phyloP scores from a whole-genome alignment of 257 asterid genomes.

The Solanum pennellii region DNA sequence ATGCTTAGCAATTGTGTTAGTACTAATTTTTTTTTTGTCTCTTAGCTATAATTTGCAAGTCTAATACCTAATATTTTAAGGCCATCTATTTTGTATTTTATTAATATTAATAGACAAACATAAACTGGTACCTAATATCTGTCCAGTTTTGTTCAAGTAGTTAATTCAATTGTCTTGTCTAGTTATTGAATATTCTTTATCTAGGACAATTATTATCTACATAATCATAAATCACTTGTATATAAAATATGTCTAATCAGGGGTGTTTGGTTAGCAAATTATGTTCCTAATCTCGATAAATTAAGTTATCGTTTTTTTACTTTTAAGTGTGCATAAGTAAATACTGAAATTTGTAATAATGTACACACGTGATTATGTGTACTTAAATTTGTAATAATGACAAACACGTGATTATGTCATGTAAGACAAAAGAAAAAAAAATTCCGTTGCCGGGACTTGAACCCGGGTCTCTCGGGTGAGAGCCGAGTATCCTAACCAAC shows the following conservation, averaged over 20 bases:
- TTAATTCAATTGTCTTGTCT: background rate
- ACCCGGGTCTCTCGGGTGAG: constrained; percentile 99
- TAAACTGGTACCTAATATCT: background rate
- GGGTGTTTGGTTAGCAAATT: background rate
- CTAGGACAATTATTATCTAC: background rate
- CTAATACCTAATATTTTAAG: background rate
- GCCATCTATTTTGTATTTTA: background rate
- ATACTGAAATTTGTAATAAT: too few relatives aligned
- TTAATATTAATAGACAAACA: background rate
- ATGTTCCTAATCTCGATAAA: background rate
- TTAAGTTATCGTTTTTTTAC: too few relatives aligned
- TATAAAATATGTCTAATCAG: background rate
- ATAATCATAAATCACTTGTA: background rate
- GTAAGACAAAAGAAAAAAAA: too few relatives aligned
- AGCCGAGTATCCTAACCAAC: constrained; percentile 99
- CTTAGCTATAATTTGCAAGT: background rate
- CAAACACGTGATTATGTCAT: too few relatives aligned
- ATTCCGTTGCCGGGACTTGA: constrained; percentile 76
- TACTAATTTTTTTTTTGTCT: too few relatives aligned
- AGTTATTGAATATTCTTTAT: background rate
- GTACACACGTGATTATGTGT: too few relatives aligned
- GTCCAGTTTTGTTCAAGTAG: background rate
- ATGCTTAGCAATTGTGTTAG: too few relatives aligned
- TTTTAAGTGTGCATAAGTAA: too few relatives aligned
- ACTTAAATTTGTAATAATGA: too few relatives aligned